Evolutionary conservation across 2,329 filamentous ascomycete species (phyloP), one percentile per base, ranked within the genome.

Genomic region (Fusarium cyanostomum): DNA sequence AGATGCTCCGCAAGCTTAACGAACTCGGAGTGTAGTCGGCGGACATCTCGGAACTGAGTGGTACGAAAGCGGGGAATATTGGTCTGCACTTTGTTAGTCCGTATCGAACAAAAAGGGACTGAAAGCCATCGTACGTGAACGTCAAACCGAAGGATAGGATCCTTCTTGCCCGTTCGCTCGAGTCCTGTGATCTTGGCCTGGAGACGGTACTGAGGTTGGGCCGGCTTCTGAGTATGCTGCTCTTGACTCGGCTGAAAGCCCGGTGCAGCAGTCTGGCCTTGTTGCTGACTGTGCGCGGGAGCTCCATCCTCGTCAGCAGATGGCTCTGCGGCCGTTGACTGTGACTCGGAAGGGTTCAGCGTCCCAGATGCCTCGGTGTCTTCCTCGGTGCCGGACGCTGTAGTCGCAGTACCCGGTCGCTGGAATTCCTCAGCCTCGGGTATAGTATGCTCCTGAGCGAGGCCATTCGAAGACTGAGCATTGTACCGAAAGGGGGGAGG

Each of bases 61-160:
- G 95, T 99, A 71, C 95, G 88, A 78, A 97, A 99, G 69, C 94
- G 94, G 50, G 94, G 94, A n/a, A 99, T 90, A 78, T 99, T 99
- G 66, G 95, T 99, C 95, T 99, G 55, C 4, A 35, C 12, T 45
- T 33, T 67, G 70, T 74, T 62, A 76, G 71, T 52, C 24, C n/a
- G 39, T 26, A 43, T 15, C 39, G 13, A 31, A 10, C 18, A 31
- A 8, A 8, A 49, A 42, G 12, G 48, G n/a, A 15, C 5, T 7
- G 18, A 26, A 45, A 28, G 24, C 33, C 27, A 49, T 68, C 71
- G 33, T 88, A 98, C 95, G 79, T 99, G 92, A 64, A 98, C 92
- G 79, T 99, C 95, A 74, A 99, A 99, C 70, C 92, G 88, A 59
- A 99, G 79, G 66, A 98, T 93, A 1, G 94, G 93, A 72, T 99